phyloP scores from a whole-genome alignment of 2,329 filamentous ascomycete genomes.

The Ceratocystis diversiconidia region DNA sequence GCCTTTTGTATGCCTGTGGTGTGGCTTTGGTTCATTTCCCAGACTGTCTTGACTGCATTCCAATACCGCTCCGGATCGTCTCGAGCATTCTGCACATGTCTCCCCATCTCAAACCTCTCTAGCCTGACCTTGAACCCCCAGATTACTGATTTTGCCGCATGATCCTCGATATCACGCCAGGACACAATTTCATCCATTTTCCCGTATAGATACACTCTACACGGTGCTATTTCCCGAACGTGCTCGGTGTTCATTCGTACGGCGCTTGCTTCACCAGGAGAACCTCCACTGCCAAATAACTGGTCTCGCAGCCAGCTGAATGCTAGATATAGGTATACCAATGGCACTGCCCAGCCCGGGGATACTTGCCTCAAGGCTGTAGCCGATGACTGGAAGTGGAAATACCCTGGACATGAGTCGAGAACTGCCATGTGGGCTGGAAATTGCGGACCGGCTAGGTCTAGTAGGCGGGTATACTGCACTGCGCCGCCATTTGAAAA shows the following conservation, averaged over 20 bases:
- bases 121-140: constrained; percentile 29
- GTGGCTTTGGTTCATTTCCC: constrained; percentile 23
- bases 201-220: constrained; percentile 40
- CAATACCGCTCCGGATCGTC: constrained; percentile 36
- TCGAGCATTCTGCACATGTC: constrained; percentile 30
- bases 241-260: constrained; percentile 18
- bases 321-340: not conserved
- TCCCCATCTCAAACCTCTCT: constrained; percentile 34
- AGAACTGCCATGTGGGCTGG: constrained; percentile 1
- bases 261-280: not conserved
- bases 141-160: constrained; percentile 30
- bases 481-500: constrained; percentile 40
- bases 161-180: constrained; percentile 33
- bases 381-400: not conserved
- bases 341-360: not conserved
- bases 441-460: not conserved
- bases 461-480: not conserved
- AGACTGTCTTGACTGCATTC: constrained; percentile 32
- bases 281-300: constrained; percentile 24
- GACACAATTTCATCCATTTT: constrained; percentile 34
- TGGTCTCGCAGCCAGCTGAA: constrained; percentile 17
- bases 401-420: not conserved
- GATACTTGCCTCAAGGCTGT: not conserved
- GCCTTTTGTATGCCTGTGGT: not conserved
- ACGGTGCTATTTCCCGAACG: constrained; percentile 27